Base-by-base conservation (phyloP, 768 basidiomycete genomes). In the Termitomyces sp. region DNA sequence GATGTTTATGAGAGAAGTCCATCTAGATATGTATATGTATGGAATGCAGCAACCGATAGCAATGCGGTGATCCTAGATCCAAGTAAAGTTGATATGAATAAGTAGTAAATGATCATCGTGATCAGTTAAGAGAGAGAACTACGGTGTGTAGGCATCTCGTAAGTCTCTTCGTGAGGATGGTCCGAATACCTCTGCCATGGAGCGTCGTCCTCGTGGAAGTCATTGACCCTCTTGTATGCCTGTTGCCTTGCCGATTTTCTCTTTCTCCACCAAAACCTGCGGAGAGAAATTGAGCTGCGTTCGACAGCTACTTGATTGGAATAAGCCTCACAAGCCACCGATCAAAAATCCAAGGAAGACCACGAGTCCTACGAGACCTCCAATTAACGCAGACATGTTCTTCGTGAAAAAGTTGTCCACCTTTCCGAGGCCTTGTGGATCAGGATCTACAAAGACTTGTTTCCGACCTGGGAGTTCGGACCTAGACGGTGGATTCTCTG, bases 361-460 rank as follows among this genome's bases (percentile, higher is more conserved):
- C 3, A 76, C 66, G 14, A 82, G 65, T n/a, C 75, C 81, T 37
- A 83, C 59, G 4, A 79, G 64, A 2, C 78, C 83, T 10, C 83
- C 82, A 37, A 86, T 72, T 36, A 88, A 72, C 42, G 71, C 73
- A 56, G 75, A 76, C 72, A 82, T 83, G 63, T 84, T 72, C 25
- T 64, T 66, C 1, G 63, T 59, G 65, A 88, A 69, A 64, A 87
- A 86, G 0, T 63, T 62, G 49, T 63, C 67, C 32, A 85, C 62
- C 63, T 80, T 78, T 51, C 47, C 50, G 36, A 82, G n/a, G 6
- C 82, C 85, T 51, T 79, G 67, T 11, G 80, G 83, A 67, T 86
- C 83, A 5, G 88, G 87, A 71, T 87, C 73, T 29, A 75, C 74
- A 66, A 86, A 87, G 0, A 45, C 55, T 1, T 76, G 72, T 54